Percentiles rank a stretch among this genome's conserved stretches.
phyloP scores from a whole-genome alignment of 148 eudicot species.

The Arbutus unedo region DNA sequence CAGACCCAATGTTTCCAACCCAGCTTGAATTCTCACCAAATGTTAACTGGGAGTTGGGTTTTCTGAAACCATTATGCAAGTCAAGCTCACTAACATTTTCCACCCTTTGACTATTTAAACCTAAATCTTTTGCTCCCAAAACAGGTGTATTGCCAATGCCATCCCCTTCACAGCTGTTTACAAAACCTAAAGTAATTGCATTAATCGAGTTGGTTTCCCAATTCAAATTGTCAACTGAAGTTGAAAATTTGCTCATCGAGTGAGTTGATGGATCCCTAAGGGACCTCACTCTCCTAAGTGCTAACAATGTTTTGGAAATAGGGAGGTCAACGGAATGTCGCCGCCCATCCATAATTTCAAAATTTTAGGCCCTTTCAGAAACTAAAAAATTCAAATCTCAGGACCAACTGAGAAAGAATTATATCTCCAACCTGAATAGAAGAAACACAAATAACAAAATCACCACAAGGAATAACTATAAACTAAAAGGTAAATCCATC shows the following conservation, averaged over 20 bases:
- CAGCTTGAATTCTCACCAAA: slow-evolving; percentile 18
- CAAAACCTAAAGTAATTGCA: slow-evolving; percentile 68
- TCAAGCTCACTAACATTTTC: slow-evolving; percentile 30
- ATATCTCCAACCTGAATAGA: slow-evolving; percentile 27
- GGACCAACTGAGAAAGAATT: slow-evolving; percentile 9
- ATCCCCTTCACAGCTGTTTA: slow-evolving; percentile 35
- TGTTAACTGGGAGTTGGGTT: slow-evolving; percentile 19
- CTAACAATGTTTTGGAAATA: slow-evolving; percentile 70
- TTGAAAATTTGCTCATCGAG: slow-evolving; percentile 67
- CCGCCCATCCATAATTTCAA: slow-evolving; percentile 70
- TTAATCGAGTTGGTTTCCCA: slow-evolving; percentile 85
- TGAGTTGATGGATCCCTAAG: slow-evolving; percentile 91
- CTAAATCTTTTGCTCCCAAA: slow-evolving; percentile 28
- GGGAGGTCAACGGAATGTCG: slow-evolving; percentile 93
- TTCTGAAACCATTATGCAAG: slow-evolving; percentile 16
- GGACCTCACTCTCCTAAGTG: slow-evolving; percentile 91
- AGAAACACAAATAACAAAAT: neutral
- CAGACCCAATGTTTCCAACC: slow-evolving; percentile 22
- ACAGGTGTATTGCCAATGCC: slow-evolving; percentile 26
- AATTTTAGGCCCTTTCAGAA: neutral
- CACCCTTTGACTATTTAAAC: slow-evolving; percentile 42
- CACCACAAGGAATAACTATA: neutral
- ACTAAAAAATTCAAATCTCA: neutral
- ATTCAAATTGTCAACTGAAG: slow-evolving; percentile 56
- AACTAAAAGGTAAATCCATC: neutral